A percentile compares a stretch with the other conserved stretches of the same genome.
Conservation (phyloP, 1,139 yeast genomes). For the Saccharomyces hybrid region DNA sequence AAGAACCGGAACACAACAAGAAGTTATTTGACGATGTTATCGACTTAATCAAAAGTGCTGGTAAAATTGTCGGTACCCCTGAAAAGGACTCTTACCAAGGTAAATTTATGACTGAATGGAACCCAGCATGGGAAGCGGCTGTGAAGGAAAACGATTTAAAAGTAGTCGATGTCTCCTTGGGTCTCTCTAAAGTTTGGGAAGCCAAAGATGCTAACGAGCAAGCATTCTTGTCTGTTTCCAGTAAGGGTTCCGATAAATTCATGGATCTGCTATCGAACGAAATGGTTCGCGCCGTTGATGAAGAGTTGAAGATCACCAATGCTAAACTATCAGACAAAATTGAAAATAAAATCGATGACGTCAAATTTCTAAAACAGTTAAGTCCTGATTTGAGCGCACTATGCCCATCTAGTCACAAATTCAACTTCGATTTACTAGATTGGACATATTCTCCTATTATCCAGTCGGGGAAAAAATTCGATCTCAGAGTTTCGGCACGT, state of each 20-base stretch:
- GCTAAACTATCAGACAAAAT: conserved; percentile 65
- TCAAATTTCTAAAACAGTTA: conserved; percentile 58
- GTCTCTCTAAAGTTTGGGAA: conserved; percentile 54
- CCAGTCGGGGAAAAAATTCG: conserved; percentile 83
- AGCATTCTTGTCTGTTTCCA: conserved; percentile 56
- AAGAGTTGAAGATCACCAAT: conserved; percentile 71
- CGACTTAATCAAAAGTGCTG: conserved; percentile 41
- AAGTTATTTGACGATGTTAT: conserved; percentile 57
- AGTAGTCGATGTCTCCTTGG: too few relatives aligned
- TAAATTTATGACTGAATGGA: conserved; percentile 77
- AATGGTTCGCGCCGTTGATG: conserved; percentile 82
- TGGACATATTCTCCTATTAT: conserved; percentile 94
- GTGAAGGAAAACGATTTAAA: conserved; percentile 28
- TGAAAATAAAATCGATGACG: conserved; percentile 75
- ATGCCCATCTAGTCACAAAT: conserved; percentile 44
- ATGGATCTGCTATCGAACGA: conserved; percentile 83
- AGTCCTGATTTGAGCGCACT: conserved; percentile 44
- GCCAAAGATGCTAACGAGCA: conserved; percentile 77
- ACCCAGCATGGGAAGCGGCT: conserved; percentile 45
- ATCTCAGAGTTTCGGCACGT: conserved; percentile 77
- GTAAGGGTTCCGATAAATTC: conserved; percentile 71
- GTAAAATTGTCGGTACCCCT: conserved; percentile 50
- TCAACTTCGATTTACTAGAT: conserved; percentile 72
- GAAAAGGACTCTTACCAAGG: conserved; percentile 75
- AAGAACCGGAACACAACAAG: conserved; percentile 71